Conservation (phyloP, 768 basidiomycete genomes). For the Trametes sanguinea region DNA sequence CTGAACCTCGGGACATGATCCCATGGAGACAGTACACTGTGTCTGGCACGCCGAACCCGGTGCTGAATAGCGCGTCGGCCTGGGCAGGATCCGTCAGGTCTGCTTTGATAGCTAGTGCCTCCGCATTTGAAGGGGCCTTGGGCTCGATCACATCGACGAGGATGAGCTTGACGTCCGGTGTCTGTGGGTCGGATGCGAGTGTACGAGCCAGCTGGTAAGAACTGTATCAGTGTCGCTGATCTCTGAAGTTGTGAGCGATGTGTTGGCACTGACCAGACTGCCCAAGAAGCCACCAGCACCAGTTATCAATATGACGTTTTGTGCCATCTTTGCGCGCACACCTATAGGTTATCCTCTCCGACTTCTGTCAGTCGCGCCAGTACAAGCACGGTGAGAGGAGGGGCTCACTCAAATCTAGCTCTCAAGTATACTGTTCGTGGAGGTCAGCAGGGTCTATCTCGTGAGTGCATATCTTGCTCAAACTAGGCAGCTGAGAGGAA, state of each 20-base stretch:
- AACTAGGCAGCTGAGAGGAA: not conserved
- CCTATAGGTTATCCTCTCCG: no score
- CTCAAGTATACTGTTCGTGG: not conserved
- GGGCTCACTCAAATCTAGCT: no score
- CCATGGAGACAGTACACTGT: conserved; percentile 54
- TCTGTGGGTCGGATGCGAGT: conserved; percentile 35
- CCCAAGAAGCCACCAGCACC: conserved; percentile 47
- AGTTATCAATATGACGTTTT: conserved; percentile 45
- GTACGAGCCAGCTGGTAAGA: conserved; percentile 39
- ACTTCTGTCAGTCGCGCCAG: no score
- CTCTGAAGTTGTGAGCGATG: not conserved
- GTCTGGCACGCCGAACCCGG: conserved; percentile 42
- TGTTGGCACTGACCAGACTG: conserved; percentile 33
- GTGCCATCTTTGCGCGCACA: not conserved
- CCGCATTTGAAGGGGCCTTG: conserved; percentile 33
- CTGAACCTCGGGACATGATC: conserved; percentile 64
- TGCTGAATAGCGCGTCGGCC: conserved; percentile 42
- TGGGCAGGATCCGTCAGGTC: conserved; percentile 43
- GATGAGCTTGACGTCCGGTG: conserved; percentile 47
- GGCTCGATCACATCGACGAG: conserved; percentile 52
- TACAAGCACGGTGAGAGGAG: no score
- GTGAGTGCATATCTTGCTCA: not conserved
- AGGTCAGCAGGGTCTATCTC: not conserved
- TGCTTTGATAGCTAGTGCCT: conserved; percentile 39
- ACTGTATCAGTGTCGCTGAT: not conserved